Evolutionary conservation across 2,329 filamentous ascomycete genomes (phyloP), one percentile per base, ranked within the genome.

Genomic region (Graphilbum ipis-grandicollis): DNA sequence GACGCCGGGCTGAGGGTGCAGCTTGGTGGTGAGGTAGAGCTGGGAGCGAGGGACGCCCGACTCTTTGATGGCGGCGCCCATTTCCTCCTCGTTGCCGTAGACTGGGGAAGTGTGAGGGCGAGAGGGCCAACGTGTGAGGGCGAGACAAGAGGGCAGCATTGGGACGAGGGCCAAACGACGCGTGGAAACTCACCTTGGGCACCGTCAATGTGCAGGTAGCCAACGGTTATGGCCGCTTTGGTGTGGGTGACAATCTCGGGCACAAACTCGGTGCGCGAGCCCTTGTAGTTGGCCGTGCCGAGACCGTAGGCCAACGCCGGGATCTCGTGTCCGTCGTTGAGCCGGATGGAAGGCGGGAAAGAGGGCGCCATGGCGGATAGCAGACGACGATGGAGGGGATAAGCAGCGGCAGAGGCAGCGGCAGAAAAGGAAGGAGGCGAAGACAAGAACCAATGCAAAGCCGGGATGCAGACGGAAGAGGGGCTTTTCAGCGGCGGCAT

Each of bases 221-320:
- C 79, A n/a, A 71, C 54, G 38, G 69, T 66, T 47, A 84, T 76
- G 23, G 80, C 79, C 44, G 58, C 65, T 39, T 77, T 68, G 31
- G 65, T 64, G 36, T 58, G 44, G 19, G 61, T 55, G 33, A 66
- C 51, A 34, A 66, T 56, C 5, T 63, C 59, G 39, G 72, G 56
- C 44, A 82, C 73, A 31, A 75, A 57, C 33, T 64, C 57, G 34
- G 53, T 55, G 28, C 57, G 56, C 4, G 51, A 51, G 46, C 68
- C 68, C 51, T 69, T 80, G 56, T 62, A 75, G 19, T 61, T 58
- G 31, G 78, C 76, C 0, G 79, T 82, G 31, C 80, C 79, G 4
- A 80, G 68, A 19, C 80, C 80, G 47, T 80, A 85, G 30, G 65
- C 75, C 15, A 85, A 73, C 62, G 79, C 66, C 10, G 80, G 80